Evolutionary conservation across 2,329 filamentous ascomycete species (phyloP), one percentile per base, ranked within the genome.

Genomic region (Sclerotinia subarctica): DNA sequence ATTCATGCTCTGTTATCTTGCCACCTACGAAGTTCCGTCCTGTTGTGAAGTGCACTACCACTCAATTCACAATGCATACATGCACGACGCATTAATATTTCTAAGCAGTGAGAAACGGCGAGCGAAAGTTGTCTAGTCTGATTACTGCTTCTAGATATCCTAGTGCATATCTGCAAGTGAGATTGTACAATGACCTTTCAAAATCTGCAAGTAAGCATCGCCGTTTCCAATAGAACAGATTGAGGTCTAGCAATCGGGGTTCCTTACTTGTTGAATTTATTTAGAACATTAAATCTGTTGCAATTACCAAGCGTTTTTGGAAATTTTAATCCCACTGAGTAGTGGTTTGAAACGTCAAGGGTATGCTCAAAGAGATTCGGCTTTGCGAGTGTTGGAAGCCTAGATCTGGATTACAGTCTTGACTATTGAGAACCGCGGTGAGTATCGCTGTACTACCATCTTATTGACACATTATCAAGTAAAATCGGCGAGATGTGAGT

Each of bases 91-190:
- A 24, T 35, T 11, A 26, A 26, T 26, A 13, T 38, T 38, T 11
- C 3, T 4, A 26, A 19, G 7, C 15, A 21, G 15, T 19, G 5
- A 38, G 4, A 3, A 51, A 47, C 46, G 15, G 32, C 15, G 59
- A 26, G 17, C 8, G 10, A 62, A 38, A 51, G n/a, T 24, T 44
- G 2, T 26, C 54, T 26, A 13, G 21, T 38, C 32, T 63, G 17
- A 19, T 49, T 35, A 35, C 26, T 49, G 26, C 29, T 46, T 49
- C 15, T 51, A 15, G 17, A 24, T 38, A 0, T 29, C 56, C 42
- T 59, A 29, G 24, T 46, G 17, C 17, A 29, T 46, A 60, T 63
- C 46, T 63, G 46, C 46, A 63, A 63, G 59, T 63, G n/a, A 63
- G 59, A 63, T 51, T 26, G 58, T 17, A 62, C 29, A 21, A 51